These are phyloP conservation scores for Ramularia endophylla DNA, from an alignment of 2,329 filamentous ascomycete species.

Conservation along the genomic window DNA sequence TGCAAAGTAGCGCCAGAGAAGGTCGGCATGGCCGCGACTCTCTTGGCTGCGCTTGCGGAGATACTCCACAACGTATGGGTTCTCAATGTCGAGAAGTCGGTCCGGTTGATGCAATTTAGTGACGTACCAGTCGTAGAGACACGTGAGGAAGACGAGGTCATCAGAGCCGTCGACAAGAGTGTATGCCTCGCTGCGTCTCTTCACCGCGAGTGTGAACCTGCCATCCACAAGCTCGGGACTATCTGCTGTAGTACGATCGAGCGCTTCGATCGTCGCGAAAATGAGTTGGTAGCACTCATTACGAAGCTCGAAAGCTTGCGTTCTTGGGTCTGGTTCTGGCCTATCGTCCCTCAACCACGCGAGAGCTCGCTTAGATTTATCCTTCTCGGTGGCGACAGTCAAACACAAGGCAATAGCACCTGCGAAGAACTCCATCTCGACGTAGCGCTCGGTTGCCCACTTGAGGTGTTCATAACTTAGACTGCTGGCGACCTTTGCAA, in stretches of 20 bases:
- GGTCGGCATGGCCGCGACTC: slow-evolving; percentile 73
- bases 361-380: slow-evolving; percentile 79
- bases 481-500: slow-evolving; percentile 79
- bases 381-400: slow-evolving; percentile 73
- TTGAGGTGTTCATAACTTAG: slow-evolving; percentile 70
- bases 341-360: slow-evolving; percentile 82
- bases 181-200: slow-evolving; percentile 82
- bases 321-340: slow-evolving; percentile 64
- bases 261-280: slow-evolving; percentile 68
- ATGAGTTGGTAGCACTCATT: slow-evolving; percentile 82
- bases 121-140: slow-evolving; percentile 98
- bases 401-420: slow-evolving; percentile 82
- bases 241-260: slow-evolving; percentile 64
- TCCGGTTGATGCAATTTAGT: slow-evolving; percentile 72
- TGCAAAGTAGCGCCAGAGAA: slow-evolving; percentile 89
- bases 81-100: slow-evolving; percentile 76
- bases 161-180: slow-evolving; percentile 79
- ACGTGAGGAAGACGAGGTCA: slow-evolving; percentile 92
- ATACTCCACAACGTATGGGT: slow-evolving; percentile 79
- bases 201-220: slow-evolving; percentile 66
- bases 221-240: slow-evolving; percentile 74
- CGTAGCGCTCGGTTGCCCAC: slow-evolving; percentile 72
- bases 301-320: slow-evolving; percentile 61
- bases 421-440: slow-evolving; percentile 79
- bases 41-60: slow-evolving; percentile 68